Evolutionary conservation across 2,329 filamentous ascomycete species (phyloP).

Genomic region (Diaporthe citri): DNA sequence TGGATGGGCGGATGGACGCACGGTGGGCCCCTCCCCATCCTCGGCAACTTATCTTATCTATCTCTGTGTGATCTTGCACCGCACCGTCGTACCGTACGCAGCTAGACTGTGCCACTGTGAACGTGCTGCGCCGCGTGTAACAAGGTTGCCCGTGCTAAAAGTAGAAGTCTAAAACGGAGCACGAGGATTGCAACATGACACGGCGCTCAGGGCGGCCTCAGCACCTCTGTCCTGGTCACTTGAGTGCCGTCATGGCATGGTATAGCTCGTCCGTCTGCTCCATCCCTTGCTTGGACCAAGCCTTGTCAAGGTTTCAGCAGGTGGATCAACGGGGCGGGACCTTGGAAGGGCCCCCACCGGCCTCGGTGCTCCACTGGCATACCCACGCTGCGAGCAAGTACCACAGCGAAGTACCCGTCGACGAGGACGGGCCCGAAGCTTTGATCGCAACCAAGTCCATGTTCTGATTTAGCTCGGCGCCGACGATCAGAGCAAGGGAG

Average conservation of each 20-base stretch:
- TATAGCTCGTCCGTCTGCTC: slow-evolving; percentile 3
- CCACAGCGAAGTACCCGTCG: neutral
- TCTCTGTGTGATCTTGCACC: slow-evolving; percentile 16
- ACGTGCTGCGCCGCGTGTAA: slow-evolving; percentile 7
- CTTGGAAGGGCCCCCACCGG: slow-evolving; percentile 20
- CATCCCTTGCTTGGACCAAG: slow-evolving; percentile 30
- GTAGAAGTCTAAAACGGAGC: slow-evolving; percentile 24
- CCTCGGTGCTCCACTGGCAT: neutral
- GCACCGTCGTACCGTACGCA: slow-evolving; percentile 16
- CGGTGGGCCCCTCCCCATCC: slow-evolving; percentile 11
- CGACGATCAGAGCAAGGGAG: slow-evolving; percentile 25
- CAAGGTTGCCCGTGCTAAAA: slow-evolving; percentile 24
- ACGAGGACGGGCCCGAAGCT: slow-evolving; percentile 7
- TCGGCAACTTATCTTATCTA: slow-evolving; percentile 38
- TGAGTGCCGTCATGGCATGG: slow-evolving; percentile 25
- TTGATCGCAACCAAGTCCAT: slow-evolving; percentile 19
- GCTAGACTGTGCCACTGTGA: slow-evolving; percentile 6
- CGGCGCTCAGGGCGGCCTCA: slow-evolving; percentile 36
- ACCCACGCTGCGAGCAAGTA: neutral
- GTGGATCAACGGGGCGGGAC: slow-evolving; percentile 29
- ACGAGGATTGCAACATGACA: slow-evolving; percentile 16
- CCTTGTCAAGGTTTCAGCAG: slow-evolving; percentile 31
- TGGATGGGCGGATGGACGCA: slow-evolving; percentile 5
- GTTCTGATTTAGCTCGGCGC: slow-evolving; percentile 17
- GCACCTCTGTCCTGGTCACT: slow-evolving; percentile 2